Percentiles rank a stretch among this genome's conserved stretches.
Evolutionary conservation across 2,329 filamentous ascomycete species (phyloP).

Genomic region (Stagonosporopsis vannaccii): DNA sequence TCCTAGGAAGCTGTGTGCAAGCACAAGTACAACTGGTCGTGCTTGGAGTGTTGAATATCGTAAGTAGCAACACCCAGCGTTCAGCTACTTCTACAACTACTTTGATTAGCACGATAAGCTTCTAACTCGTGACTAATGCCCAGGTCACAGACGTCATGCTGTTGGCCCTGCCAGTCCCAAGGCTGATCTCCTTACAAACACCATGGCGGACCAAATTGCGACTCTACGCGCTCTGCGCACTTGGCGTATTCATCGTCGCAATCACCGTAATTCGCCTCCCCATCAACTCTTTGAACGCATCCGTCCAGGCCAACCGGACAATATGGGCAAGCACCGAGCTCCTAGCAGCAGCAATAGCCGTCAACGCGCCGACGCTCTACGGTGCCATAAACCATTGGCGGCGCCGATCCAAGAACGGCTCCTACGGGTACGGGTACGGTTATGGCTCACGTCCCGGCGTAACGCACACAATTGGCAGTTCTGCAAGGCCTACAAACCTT

Average conservation of each 20-base stretch:
- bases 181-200: not conserved
- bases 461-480: not conserved
- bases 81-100: not conserved
- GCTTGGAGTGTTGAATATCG: not conserved
- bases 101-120: not conserved
- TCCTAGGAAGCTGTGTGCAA: not conserved
- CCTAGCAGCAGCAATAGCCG: not conserved
- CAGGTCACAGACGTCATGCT: slow-evolving; percentile 2
- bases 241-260: not conserved
- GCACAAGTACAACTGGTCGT: slow-evolving; percentile 1
- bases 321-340: slow-evolving; percentile 5
- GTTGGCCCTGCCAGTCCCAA: not conserved
- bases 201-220: slow-evolving; percentile 1
- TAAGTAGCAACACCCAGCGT: not conserved
- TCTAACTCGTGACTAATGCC: not conserved
- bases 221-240: not conserved
- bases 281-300: not conserved
- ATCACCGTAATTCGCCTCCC: slow-evolving; percentile 2
- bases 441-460: not conserved
- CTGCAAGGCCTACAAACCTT: not conserved
- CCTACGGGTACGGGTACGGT: not conserved
- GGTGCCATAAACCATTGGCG: slow-evolving; percentile 1
- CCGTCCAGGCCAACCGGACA: not conserved
- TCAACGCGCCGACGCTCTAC: slow-evolving; percentile 2
- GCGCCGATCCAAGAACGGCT: not conserved